Evolutionary conservation across 2,329 filamentous ascomycete genomes (phyloP).

Genomic region (Verruconis gallopava): DNA sequence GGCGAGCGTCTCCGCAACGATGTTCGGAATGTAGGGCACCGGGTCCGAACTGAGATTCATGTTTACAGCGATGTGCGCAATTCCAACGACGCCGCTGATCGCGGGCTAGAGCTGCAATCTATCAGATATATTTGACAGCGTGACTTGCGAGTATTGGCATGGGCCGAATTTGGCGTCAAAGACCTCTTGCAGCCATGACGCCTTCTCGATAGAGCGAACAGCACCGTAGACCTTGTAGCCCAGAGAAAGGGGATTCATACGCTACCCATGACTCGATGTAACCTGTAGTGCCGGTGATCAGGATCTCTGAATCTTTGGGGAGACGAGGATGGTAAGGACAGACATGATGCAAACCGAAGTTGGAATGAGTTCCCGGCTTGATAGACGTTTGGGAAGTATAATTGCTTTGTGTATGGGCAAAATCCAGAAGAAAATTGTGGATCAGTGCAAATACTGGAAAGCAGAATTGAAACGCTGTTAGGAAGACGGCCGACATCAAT

Average conservation of each 20-base stretch:
- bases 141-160: constrained; percentile 18
- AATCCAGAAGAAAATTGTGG: too few species aligned
- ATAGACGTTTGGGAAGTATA: too few species aligned
- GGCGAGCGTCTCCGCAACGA: constrained; percentile 21
- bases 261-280: constrained; percentile 22
- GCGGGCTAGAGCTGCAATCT: not conserved
- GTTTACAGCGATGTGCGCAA: constrained; percentile 31
- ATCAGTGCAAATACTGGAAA: too few species aligned
- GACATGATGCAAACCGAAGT: too few species aligned
- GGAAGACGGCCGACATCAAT: too few species aligned
- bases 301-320: constrained; percentile 17
- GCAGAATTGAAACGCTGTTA: too few species aligned
- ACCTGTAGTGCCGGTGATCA: constrained; percentile 25
- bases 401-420: too few species aligned
- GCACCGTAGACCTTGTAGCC: constrained; percentile 25
- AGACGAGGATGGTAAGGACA: constrained; percentile 7
- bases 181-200: constrained; percentile 18
- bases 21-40: constrained; percentile 29
- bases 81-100: constrained; percentile 16
- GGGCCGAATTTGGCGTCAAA: constrained; percentile 17
- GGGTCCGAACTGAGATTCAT: constrained; percentile 28
- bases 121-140: constrained; percentile 19
- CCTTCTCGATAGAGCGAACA: constrained; percentile 19
- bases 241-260: constrained; percentile 19
- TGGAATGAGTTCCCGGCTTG: too few species aligned